Evolutionary conservation across 2,329 filamentous ascomycete species (phyloP).

Genomic region (Saccharata proteae): DNA sequence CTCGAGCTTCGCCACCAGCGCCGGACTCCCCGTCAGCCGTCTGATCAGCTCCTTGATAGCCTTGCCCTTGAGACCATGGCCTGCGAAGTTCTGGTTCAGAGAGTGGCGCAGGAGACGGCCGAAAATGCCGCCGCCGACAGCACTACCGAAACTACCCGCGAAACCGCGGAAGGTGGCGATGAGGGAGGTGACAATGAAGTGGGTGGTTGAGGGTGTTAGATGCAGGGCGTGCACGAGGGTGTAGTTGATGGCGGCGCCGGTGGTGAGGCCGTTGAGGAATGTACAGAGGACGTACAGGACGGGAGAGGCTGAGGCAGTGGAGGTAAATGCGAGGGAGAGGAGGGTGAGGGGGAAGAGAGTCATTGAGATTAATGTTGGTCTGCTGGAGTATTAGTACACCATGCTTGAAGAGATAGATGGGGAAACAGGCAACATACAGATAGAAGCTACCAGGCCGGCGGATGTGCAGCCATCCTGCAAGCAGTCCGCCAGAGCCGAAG

Average conservation of each 20-base stretch:
- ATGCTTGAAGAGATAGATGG: conserved; percentile 6
- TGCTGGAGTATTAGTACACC: conserved; percentile 10
- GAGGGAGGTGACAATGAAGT: conserved; percentile 65
- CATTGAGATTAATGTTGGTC: conserved; percentile 48
- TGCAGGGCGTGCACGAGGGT: conserved; percentile 70
- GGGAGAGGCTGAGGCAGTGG: conserved; percentile 40
- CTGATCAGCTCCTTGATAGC: conserved; percentile 34
- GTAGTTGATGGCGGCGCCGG: conserved; percentile 67
- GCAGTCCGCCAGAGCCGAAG: conserved; percentile 61
- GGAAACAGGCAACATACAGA: conserved; percentile 24
- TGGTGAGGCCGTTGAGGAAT: conserved; percentile 59
- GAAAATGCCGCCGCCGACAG: conserved; percentile 69
- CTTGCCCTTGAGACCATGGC: conserved; percentile 25
- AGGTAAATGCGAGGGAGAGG: conserved; percentile 43
- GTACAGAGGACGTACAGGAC: conserved; percentile 48
- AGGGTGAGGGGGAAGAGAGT: conserved; percentile 50
- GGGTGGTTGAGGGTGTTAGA: conserved; percentile 51
- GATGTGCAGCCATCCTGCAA: conserved; percentile 67
- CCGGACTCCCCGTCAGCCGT: conserved; percentile 47
- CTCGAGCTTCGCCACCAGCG: conserved; percentile 36
- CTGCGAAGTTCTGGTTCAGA: conserved; percentile 46
- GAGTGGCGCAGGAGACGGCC: conserved; percentile 45
- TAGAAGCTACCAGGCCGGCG: conserved; percentile 63
- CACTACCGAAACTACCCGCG: conserved; percentile 67
- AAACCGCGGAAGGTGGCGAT: conserved; percentile 72